Evolutionary conservation across 441 rosid species (phyloP).

Genomic region (Syzygium malaccense): DNA sequence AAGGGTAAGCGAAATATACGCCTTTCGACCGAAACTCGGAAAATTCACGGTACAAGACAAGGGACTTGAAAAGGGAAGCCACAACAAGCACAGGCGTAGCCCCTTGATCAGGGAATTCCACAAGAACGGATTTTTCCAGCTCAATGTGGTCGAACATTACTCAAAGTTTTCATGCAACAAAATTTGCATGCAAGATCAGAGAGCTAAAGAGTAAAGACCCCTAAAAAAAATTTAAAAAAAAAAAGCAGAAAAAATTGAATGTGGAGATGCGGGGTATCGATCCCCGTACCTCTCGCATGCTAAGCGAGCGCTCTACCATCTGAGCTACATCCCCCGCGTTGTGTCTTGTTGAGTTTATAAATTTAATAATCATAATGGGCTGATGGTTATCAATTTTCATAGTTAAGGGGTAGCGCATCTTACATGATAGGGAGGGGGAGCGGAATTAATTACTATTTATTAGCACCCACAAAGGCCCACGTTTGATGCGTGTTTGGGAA

Average conservation of each 20-base stretch:
- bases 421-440: neutral
- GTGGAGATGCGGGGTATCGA: constrained; percentile 11
- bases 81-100: constrained; percentile 1
- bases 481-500: neutral
- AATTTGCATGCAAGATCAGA: neutral
- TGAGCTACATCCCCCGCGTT: constrained; percentile 12
- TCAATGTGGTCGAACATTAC: constrained; percentile 6
- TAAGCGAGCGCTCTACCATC: constrained; percentile 12
- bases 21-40: neutral
- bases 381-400: neutral
- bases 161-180: neutral
- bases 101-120: constrained; percentile 22
- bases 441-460: neutral
- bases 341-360: too few species aligned
- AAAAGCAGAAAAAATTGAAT: neutral
- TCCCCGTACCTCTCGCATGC: constrained; percentile 12
- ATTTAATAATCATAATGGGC: too few species aligned
- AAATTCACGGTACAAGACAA: constrained; percentile 13
- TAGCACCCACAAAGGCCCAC: neutral
- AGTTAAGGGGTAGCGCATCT: neutral
- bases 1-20: constrained; percentile 21
- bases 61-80: constrained; percentile 1
- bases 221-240: neutral
- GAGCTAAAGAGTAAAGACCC: neutral
- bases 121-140: constrained; percentile 14